These are phyloP conservation scores for Solanum lignicaule DNA, from an alignment of 257 asterid genomes.

Conservation along the genomic window DNA sequence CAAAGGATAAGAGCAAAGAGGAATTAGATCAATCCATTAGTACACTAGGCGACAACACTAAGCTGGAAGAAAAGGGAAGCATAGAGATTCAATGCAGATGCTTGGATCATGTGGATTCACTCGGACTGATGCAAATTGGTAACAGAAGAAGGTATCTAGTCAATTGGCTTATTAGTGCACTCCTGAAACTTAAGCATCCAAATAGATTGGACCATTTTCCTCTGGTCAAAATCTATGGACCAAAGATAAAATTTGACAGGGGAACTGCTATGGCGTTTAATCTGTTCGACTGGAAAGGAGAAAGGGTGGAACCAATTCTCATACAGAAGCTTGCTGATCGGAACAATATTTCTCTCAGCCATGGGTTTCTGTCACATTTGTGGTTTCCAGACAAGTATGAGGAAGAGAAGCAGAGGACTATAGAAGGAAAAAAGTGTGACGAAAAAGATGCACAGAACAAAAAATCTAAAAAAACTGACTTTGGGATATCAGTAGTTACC, in stretches of 20 bases:
- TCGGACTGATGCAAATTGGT: slow-evolving; percentile 47
- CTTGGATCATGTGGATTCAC: slow-evolving; percentile 74
- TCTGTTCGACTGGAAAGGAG: slow-evolving; percentile 80
- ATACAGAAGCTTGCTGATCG: slow-evolving; percentile 90
- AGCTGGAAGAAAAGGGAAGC: background rate
- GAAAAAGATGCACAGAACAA: slow-evolving; percentile 12
- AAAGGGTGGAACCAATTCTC: slow-evolving; percentile 63
- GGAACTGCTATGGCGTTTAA: slow-evolving; percentile 88
- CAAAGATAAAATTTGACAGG: slow-evolving; percentile 70
- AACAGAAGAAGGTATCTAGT: slow-evolving; percentile 71
- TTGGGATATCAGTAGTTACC: slow-evolving; percentile 47
- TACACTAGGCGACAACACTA: background rate
- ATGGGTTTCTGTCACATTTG: slow-evolving; percentile 45
- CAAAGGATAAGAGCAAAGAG: background rate
- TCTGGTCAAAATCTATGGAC: slow-evolving; percentile 75
- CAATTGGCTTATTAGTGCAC: slow-evolving; percentile 70
- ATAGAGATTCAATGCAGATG: slow-evolving; percentile 40
- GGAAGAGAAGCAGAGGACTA: slow-evolving; percentile 25
- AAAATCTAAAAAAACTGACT: slow-evolving; percentile 15
- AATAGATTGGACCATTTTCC: slow-evolving; percentile 54
- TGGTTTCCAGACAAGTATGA: slow-evolving; percentile 54
- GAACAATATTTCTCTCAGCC: slow-evolving; percentile 54
- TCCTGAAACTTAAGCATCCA: slow-evolving; percentile 80
- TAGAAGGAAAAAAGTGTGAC: slow-evolving; percentile 20
- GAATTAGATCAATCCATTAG: slow-evolving; percentile 10